These are phyloP conservation scores for Crithidia bombi DNA, from an alignment of 208 protist genomes.

Conservation along the genomic window DNA sequence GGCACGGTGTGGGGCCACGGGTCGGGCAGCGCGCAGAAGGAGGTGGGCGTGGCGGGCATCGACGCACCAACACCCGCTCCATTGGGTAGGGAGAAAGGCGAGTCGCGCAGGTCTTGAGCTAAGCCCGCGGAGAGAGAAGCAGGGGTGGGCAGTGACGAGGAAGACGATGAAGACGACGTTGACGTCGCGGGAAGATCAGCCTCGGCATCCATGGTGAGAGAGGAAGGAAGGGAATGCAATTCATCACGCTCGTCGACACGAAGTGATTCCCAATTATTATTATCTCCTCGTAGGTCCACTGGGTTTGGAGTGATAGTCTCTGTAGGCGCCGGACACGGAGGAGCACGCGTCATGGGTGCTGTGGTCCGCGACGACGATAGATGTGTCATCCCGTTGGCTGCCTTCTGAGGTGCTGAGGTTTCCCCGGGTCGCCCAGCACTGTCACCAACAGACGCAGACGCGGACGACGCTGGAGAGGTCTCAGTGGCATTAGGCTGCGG, in stretches of 20 bases:
- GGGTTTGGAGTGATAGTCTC: no score
- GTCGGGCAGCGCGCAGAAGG: constrained; percentile 3
- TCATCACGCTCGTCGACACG: no score
- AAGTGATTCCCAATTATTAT: no score
- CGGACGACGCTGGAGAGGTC: background rate
- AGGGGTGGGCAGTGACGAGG: background rate
- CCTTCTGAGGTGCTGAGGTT: background rate
- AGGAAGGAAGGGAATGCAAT: no score
- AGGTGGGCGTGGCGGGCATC: constrained; percentile 18
- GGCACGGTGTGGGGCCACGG: background rate
- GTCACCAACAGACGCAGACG: no score
- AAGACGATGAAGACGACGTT: background rate
- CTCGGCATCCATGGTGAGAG: background rate
- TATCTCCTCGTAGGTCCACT: no score
- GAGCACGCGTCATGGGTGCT: no score
- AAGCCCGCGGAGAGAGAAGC: background rate
- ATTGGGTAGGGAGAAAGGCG: background rate
- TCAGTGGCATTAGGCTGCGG: background rate
- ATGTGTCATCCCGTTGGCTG: background rate
- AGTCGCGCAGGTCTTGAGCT: background rate
- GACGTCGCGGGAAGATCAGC: background rate
- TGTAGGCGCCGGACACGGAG: no score
- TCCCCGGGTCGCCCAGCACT: background rate
- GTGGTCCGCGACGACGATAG: background rate
- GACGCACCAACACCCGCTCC: background rate